These are phyloP conservation scores for Grigorovia yakushimaensis DNA, from an alignment of 805 yeast genomes.

Conservation along the genomic window DNA sequence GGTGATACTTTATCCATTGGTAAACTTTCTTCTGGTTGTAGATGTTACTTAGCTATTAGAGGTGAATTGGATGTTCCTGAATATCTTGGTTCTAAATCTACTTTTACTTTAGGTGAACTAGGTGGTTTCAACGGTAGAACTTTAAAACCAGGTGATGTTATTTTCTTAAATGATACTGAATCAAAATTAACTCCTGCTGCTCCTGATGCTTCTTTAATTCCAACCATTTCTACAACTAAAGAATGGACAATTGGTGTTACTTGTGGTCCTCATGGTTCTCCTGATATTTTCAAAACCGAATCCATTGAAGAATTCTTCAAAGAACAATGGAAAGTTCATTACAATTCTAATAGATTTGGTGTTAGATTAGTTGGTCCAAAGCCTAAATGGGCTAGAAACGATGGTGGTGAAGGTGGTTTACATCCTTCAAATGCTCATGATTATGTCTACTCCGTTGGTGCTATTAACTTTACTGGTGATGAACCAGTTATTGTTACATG, in stretches of 20 bases:
- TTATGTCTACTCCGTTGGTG: slow-evolving; percentile 92
- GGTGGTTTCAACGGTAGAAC: slow-evolving; percentile 95
- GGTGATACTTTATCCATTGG: slow-evolving; percentile 81
- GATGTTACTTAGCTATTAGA: slow-evolving; percentile 81
- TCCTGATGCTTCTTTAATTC: slow-evolving; percentile 40
- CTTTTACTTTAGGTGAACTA: slow-evolving; percentile 84
- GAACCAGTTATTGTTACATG: slow-evolving; percentile 95
- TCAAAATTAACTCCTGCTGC: slow-evolving; percentile 46
- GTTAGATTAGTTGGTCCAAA: slow-evolving; percentile 91
- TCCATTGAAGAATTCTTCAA: slow-evolving; percentile 66
- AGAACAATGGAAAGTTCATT: slow-evolving; percentile 87
- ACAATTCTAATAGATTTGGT: slow-evolving; percentile 95
- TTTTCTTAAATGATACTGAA: slow-evolving; percentile 74
- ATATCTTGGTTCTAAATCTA: slow-evolving; percentile 91
- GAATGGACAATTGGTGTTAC: slow-evolving; percentile 86
- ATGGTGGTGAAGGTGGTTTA: slow-evolving; percentile 96
- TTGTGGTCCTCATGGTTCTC: slow-evolving; percentile 96
- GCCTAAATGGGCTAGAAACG: slow-evolving; percentile 91
- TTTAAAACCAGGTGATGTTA: slow-evolving; percentile 83
- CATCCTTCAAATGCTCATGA: slow-evolving; percentile 99
- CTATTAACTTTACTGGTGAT: slow-evolving; percentile 96
- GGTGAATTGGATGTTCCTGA: slow-evolving; percentile 93
- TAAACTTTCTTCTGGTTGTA: slow-evolving; percentile 71
- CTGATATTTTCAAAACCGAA: slow-evolving; percentile 80
- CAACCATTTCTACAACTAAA: slow-evolving; percentile 22